Conservation (phyloP, 345 rosid species). For the Stellera chamaejasme region DNA sequence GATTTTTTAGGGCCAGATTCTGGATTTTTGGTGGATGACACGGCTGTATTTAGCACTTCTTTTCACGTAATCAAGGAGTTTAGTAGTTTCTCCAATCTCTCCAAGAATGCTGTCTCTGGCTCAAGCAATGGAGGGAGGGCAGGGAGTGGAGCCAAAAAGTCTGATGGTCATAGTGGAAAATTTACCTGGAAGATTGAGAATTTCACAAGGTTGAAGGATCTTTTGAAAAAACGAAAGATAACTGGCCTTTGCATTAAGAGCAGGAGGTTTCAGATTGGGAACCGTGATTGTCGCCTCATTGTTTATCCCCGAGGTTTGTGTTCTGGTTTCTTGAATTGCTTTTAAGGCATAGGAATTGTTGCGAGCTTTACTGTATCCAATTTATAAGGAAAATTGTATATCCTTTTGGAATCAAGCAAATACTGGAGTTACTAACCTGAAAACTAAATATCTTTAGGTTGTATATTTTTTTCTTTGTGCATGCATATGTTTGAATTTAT, state of each 20-base stretch:
- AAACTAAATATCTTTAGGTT: too few species aligned
- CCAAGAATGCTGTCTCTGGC: conserved; percentile 31
- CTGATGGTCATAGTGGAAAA: conserved; percentile 87
- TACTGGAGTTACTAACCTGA: too few species aligned
- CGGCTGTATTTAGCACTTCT: conserved; percentile 82
- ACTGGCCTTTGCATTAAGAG: conserved; percentile 97
- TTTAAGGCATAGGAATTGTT: too few species aligned
- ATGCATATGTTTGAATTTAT: too few species aligned
- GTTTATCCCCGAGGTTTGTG: conserved; percentile 97
- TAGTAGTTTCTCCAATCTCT: conserved; percentile 52
- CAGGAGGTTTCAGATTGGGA: conserved; percentile 97
- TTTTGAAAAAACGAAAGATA: conserved; percentile 93
- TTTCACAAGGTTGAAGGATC: conserved; percentile 88
- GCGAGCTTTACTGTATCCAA: too few species aligned
- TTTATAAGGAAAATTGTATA: too few species aligned
- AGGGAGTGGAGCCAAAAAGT: conserved; percentile 60
- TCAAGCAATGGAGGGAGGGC: conserved; percentile 53
- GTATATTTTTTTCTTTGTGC: too few species aligned
- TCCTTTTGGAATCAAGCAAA: too few species aligned
- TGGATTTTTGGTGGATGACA: conserved; percentile 79
- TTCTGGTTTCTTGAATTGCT: too few species aligned
- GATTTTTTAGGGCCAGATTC: conserved; percentile 70
- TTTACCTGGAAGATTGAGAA: conserved; percentile 90
- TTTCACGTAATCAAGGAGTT: conserved; percentile 92
- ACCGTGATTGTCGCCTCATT: conserved; percentile 94